Evolutionary conservation across 73 alveolate species (phyloP).

Genomic region (Paramecium sexaurelia): DNA sequence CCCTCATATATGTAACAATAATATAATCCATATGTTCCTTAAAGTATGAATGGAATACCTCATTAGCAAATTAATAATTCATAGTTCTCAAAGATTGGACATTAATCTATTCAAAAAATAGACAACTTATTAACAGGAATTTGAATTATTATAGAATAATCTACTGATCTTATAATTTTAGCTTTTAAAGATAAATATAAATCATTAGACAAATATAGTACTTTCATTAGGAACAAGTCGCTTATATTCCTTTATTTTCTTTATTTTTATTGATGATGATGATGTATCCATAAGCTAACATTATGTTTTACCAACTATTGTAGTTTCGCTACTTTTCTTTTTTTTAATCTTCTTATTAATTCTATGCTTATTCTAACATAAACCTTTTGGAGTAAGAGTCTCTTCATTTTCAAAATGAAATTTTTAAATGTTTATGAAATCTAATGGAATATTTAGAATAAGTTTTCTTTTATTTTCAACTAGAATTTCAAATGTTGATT

Average conservation of each 20-base stretch:
- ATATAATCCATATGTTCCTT: neutral
- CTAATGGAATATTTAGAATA: neutral
- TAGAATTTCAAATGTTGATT: neutral
- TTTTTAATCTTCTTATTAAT: neutral
- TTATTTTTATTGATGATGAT: neutral
- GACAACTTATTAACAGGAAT: neutral
- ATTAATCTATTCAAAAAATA: neutral
- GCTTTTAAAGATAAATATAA: neutral
- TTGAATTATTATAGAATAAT: neutral
- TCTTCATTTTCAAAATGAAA: neutral
- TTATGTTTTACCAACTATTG: neutral
- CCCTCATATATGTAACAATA: neutral
- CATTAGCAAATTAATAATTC: neutral
- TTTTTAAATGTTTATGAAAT: neutral
- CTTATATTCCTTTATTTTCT: neutral
- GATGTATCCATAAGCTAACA: neutral
- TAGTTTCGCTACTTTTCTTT: neutral
- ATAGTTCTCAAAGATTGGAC: neutral
- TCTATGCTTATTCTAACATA: neutral
- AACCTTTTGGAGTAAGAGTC: constrained; percentile 2
- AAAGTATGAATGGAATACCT: neutral
- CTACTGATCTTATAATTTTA: neutral
- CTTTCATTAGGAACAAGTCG: neutral
- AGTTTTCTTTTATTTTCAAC: neutral
- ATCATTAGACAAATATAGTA: neutral